These are phyloP conservation scores for Penicillium sp. DNA, from an alignment of 2,329 filamentous ascomycete species.

Conservation along the genomic window DNA sequence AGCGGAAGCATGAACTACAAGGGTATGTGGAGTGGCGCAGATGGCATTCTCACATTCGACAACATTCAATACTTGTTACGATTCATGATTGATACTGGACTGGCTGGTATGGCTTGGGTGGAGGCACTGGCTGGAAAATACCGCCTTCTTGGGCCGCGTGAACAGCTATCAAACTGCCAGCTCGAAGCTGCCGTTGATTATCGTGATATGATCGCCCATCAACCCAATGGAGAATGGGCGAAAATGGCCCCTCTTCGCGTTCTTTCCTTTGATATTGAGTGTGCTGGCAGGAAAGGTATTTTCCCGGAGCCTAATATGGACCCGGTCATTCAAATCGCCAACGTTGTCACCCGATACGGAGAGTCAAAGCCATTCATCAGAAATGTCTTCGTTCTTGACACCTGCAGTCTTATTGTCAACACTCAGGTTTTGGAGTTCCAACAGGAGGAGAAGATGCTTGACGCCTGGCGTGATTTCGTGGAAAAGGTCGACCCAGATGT, in stretches of 20 bases:
- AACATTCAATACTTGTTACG: slow-evolving; percentile 92
- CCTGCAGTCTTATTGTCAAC: slow-evolving; percentile 89
- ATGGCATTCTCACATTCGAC: slow-evolving; percentile 86
- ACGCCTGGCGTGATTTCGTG: slow-evolving; percentile 86
- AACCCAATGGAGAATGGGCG: slow-evolving; percentile 89
- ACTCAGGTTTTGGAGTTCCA: slow-evolving; percentile 86
- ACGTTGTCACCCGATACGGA: slow-evolving; percentile 90
- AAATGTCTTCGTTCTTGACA: slow-evolving; percentile 94
- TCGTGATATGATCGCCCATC: slow-evolving; percentile 79
- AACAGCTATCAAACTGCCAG: slow-evolving; percentile 88
- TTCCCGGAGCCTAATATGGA: slow-evolving; percentile 92
- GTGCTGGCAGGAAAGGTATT: slow-evolving; percentile 93
- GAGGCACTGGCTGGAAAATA: slow-evolving; percentile 77
- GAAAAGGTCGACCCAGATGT: slow-evolving; percentile 92
- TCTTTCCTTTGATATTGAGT: slow-evolving; percentile 97
- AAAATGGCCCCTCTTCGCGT: slow-evolving; percentile 96
- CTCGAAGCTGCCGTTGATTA: slow-evolving; percentile 90
- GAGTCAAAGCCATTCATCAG: slow-evolving; percentile 93
- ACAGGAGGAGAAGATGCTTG: slow-evolving; percentile 85
- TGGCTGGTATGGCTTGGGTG: slow-evolving; percentile 97
- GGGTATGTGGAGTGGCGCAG: slow-evolving; percentile 75
- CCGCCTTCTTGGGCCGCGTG: slow-evolving; percentile 64
- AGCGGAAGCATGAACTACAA: slow-evolving; percentile 76
- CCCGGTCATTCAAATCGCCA: slow-evolving; percentile 97
- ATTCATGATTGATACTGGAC: slow-evolving; percentile 97